phyloP scores from a whole-genome alignment of 1,139 yeast genomes.

The Saccharomycopsis hybrid region DNA sequence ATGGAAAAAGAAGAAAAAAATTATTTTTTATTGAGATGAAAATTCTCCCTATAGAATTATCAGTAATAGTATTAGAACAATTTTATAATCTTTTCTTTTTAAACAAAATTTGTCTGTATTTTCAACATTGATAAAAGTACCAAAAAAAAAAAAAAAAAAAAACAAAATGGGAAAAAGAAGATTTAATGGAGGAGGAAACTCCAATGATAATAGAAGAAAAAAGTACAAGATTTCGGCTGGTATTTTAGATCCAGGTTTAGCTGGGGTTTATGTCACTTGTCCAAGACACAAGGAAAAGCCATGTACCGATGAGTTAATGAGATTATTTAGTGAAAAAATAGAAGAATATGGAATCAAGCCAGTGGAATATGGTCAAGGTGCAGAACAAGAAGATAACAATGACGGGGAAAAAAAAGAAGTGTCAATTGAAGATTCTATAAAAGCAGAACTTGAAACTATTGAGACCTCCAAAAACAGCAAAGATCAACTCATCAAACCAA shows the following conservation, averaged over 20 bases:
- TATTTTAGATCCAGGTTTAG: slow-evolving; percentile 68
- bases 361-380: too few relatives aligned
- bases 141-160: too few relatives aligned
- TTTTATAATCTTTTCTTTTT: too few relatives aligned
- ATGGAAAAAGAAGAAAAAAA: too few relatives aligned
- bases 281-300: slow-evolving; percentile 68
- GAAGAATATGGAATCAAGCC: slow-evolving; percentile 44
- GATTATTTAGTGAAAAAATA: slow-evolving; percentile 52
- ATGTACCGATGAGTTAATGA: slow-evolving; percentile 66
- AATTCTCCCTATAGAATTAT: too few relatives aligned
- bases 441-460: slow-evolving; percentile 58
- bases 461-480: slow-evolving; percentile 32
- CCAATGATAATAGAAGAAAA: slow-evolving; percentile 26
- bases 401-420: slow-evolving; percentile 37
- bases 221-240: slow-evolving; percentile 41
- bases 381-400: slow-evolving; percentile 40
- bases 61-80: too few relatives aligned
- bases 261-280: slow-evolving; percentile 85
- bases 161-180: slow-evolving; percentile 33
- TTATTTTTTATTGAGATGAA: too few relatives aligned
- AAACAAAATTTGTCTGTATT: too few relatives aligned
- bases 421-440: slow-evolving; percentile 70
- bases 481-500: slow-evolving; percentile 49
- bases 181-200: slow-evolving; percentile 23
- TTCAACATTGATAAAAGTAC: too few relatives aligned